Conservation (phyloP, 2,329 filamentous ascomycete genomes). For the Orbilia javanica region DNA sequence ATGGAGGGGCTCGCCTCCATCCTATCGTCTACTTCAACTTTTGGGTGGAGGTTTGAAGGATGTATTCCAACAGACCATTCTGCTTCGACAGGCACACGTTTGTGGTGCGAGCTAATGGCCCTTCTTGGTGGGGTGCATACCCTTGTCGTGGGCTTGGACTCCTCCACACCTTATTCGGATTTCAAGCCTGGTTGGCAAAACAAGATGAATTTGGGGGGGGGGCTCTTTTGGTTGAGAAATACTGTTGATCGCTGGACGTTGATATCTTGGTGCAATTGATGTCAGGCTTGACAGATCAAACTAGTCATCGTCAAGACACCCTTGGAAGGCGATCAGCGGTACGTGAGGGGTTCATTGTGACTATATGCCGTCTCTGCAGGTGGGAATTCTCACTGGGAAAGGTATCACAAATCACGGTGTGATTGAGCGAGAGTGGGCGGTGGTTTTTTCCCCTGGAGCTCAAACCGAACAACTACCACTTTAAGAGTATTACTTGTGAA, state of each 20-base stretch:
- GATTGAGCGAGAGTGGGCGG: background rate
- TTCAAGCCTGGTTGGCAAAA: constrained; percentile 25
- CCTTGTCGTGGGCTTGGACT: constrained; percentile 31
- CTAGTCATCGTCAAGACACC: background rate
- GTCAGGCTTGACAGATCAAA: background rate
- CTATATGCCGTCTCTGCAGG: constrained; percentile 16
- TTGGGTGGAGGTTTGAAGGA: background rate
- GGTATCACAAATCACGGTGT: constrained; percentile 11
- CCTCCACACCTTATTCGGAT: constrained; percentile 53
- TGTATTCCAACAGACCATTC: background rate
- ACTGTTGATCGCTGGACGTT: constrained; percentile 16
- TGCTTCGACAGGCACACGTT: no score
- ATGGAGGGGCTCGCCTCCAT: no score
- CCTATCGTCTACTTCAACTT: background rate
- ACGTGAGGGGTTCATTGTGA: background rate
- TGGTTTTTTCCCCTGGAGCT: background rate
- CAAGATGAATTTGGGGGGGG: constrained; percentile 11
- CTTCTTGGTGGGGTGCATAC: constrained; percentile 5
- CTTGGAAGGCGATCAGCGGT: constrained; percentile 6
- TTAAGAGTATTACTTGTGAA: background rate
- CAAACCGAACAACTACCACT: background rate
- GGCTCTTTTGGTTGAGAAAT: constrained; percentile 20
- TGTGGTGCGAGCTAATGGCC: background rate
- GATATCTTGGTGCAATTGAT: background rate
- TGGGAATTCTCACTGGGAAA: background rate